A percentile compares a stretch with the other conserved stretches of the same genome.
phyloP scores from a whole-genome alignment of 2,329 filamentous ascomycete species.

The Penicillium sp. region DNA sequence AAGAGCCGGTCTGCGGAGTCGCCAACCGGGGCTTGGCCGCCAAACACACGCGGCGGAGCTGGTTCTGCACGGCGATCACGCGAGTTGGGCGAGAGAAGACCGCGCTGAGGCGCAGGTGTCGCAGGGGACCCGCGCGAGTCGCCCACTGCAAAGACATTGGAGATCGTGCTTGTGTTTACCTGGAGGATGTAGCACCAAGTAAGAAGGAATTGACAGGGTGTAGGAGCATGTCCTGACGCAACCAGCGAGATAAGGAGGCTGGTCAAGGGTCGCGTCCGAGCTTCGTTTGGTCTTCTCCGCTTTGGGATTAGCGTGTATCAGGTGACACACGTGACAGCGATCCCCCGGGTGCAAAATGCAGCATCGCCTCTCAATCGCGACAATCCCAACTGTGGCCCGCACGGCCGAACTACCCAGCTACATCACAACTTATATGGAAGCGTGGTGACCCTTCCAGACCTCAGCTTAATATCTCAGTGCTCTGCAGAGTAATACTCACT shows the following conservation, averaged over 20 bases:
- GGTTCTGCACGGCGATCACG: constrained; percentile 25
- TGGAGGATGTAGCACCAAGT: neutral
- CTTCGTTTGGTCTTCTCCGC: constrained; percentile 27
- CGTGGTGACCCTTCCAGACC: constrained; percentile 23
- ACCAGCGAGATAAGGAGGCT: constrained; percentile 28
- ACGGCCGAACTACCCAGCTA: constrained; percentile 1
- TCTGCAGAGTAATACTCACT: constrained; percentile 48
- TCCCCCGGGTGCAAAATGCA: constrained; percentile 19
- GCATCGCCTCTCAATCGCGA: constrained; percentile 1
- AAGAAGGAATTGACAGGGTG: neutral
- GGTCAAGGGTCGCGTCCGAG: constrained; percentile 17
- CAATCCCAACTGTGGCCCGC: neutral
- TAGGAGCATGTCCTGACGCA: constrained; percentile 25
- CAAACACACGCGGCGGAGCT: constrained; percentile 28
- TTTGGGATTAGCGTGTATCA: constrained; percentile 20
- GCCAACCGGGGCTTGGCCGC: constrained; percentile 15
- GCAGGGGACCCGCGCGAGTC: constrained; percentile 32
- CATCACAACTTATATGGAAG: constrained; percentile 18
- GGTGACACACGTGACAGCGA: constrained; percentile 13
- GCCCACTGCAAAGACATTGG: constrained; percentile 35
- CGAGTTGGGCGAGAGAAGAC: constrained; percentile 26
- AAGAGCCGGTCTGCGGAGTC: constrained; percentile 10
- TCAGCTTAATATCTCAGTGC: constrained; percentile 23
- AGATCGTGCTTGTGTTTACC: neutral
- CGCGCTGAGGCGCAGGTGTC: constrained; percentile 27